These are phyloP conservation scores for Myxozyma neglecta DNA, from an alignment of 805 yeast genomes.

Conservation along the genomic window DNA sequence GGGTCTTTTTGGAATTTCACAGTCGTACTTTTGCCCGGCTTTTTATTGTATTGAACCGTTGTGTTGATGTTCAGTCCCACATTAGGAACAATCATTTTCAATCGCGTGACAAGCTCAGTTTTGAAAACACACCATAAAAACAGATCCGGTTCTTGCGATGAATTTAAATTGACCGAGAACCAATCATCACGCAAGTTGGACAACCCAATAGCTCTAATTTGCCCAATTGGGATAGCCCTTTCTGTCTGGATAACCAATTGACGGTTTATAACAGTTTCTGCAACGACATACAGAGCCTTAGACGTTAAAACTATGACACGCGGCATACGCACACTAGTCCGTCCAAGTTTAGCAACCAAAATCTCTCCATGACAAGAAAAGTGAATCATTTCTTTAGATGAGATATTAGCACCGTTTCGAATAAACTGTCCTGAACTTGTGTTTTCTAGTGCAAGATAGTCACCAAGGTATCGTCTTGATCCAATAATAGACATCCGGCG, in stretches of 20 bases:
- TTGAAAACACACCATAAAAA: conserved; percentile 79
- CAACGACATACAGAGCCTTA: conserved; percentile 63
- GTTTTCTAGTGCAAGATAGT: conserved; percentile 82
- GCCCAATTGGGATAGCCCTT: conserved; percentile 56
- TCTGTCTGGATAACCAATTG: conserved; percentile 64
- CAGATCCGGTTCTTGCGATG: conserved; percentile 64
- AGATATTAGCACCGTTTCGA: conserved; percentile 45
- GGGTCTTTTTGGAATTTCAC: conserved; percentile 68
- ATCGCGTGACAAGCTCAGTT: conserved; percentile 79
- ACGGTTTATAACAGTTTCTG: conserved; percentile 67
- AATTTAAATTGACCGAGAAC: conserved; percentile 68
- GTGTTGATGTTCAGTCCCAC: conserved; percentile 67
- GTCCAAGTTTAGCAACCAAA: conserved; percentile 81
- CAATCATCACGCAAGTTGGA: conserved; percentile 88
- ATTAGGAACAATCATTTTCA: conserved; percentile 60
- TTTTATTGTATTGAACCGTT: conserved; percentile 80
- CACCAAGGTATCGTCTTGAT: conserved; percentile 89
- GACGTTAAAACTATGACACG: conserved; percentile 71
- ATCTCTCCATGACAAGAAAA: conserved; percentile 84
- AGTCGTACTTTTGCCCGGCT: conserved; percentile 74
- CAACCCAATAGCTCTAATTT: conserved; percentile 62
- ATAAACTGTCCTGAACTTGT: conserved; percentile 74
- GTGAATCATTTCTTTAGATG: conserved; percentile 55
- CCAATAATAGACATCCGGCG: conserved; percentile 85
- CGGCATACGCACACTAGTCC: conserved; percentile 79